A percentile compares a stretch with the other conserved stretches of the same genome.
Evolutionary conservation across 352 stramenopile species (phyloP).

Genomic region (Thalassiosira exigua): DNA sequence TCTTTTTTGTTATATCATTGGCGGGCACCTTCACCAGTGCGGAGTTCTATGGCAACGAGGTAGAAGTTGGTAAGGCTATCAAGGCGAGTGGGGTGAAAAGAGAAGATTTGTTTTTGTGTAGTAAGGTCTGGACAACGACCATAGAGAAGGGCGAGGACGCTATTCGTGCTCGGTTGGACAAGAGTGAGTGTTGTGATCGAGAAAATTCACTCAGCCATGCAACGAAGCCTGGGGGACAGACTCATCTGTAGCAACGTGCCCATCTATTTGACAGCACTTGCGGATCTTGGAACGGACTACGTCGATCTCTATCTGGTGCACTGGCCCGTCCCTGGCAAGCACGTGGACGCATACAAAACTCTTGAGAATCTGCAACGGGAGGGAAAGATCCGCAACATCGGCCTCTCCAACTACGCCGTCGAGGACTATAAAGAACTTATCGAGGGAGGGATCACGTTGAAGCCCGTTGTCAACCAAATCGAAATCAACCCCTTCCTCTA

Average conservation of each 20-base stretch:
- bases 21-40: conserved; percentile 55
- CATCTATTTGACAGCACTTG: conserved; percentile 43
- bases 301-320: conserved; percentile 87
- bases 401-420: conserved; percentile 85
- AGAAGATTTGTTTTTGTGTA: conserved; percentile 83
- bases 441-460: conserved; percentile 54
- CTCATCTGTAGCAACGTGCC: background rate
- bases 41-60: conserved; percentile 86
- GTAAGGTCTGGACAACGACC: conserved; percentile 86
- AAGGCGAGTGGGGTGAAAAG: conserved; percentile 62
- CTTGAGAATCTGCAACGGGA: conserved; percentile 67
- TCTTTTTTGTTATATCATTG: too few relatives aligned
- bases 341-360: conserved; percentile 84
- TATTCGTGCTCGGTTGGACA: conserved; percentile 75
- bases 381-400: conserved; percentile 84
- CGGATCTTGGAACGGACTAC: conserved; percentile 81
- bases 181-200: conserved; percentile 66
- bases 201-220: background rate
- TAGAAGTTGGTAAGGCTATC: conserved; percentile 81
- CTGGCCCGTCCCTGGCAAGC: conserved; percentile 85
- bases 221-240: background rate
- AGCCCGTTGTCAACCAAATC: conserved; percentile 86
- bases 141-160: conserved; percentile 82
- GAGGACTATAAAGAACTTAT: conserved; percentile 86
- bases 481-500: conserved; percentile 88